Conservation (phyloP, 2,329 filamentous ascomycete species). For the Trichoderma pleuroti region DNA sequence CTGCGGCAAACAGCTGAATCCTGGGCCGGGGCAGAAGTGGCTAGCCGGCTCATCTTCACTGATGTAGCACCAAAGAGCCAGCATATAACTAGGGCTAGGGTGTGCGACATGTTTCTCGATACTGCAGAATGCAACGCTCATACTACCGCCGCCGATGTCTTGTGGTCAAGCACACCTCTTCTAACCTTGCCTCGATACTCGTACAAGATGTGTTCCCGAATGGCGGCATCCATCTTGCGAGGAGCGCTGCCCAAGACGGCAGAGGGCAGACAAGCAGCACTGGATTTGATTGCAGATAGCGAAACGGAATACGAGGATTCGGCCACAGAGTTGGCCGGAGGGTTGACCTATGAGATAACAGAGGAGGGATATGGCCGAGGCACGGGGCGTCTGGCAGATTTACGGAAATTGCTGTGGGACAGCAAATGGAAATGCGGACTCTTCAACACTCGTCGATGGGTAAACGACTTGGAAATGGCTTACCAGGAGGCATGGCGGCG, state of each 20-base stretch:
- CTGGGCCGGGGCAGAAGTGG: constrained; percentile 85
- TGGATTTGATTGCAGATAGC: constrained; percentile 71
- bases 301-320: constrained; percentile 83
- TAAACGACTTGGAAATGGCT: constrained; percentile 79
- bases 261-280: constrained; percentile 64
- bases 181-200: constrained; percentile 86
- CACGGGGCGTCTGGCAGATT: constrained; percentile 67
- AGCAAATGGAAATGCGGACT: constrained; percentile 81
- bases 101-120: constrained; percentile 93
- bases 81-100: constrained; percentile 85
- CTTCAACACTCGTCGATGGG: constrained; percentile 91
- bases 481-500: constrained; percentile 85
- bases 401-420: constrained; percentile 78
- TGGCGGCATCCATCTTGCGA: constrained; percentile 91
- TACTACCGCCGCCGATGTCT: constrained; percentile 90
- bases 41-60: constrained; percentile 85
- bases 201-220: constrained; percentile 99
- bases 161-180: constrained; percentile 94
- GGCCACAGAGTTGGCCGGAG: constrained; percentile 64
- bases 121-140: constrained; percentile 98
- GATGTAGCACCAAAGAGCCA: constrained; percentile 94
- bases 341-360: constrained; percentile 55
- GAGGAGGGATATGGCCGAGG: constrained; percentile 49
- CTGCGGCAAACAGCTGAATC: constrained; percentile 72
- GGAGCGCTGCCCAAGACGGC: constrained; percentile 75